phyloP scores from a whole-genome alignment of 148 eudicot genomes.

The Hydrangea macrophylla region DNA sequence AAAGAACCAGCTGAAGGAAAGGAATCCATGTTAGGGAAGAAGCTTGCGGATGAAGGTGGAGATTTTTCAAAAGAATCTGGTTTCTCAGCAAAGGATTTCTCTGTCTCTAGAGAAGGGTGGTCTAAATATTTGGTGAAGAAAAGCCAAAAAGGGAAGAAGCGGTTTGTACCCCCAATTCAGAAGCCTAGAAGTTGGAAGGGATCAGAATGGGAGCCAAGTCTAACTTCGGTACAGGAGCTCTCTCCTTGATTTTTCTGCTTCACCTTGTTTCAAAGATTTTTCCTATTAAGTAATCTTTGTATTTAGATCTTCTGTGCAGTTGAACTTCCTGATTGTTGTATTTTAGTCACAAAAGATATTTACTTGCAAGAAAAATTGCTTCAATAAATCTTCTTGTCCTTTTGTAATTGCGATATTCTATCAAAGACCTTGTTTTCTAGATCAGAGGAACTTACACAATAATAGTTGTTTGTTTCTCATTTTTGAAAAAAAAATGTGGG shows the following conservation, averaged over 20 bases:
- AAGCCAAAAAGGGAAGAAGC: constrained; percentile 20
- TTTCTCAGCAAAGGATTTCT: constrained; percentile 31
- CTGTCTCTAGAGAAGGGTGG: constrained; percentile 19
- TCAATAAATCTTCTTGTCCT: neutral
- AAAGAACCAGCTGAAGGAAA: neutral
- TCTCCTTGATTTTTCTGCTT: constrained; percentile 30
- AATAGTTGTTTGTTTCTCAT: too few relatives aligned
- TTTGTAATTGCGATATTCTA: neutral
- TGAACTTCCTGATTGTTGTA: neutral
- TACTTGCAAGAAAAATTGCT: neutral
- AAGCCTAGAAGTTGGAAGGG: constrained; percentile 21
- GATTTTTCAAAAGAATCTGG: constrained; percentile 26
- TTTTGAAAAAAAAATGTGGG: neutral
- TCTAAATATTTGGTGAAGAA: constrained; percentile 5
- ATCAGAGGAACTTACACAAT: neutral
- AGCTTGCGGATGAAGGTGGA: constrained; percentile 10
- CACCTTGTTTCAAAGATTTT: neutral
- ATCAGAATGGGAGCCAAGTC: constrained; percentile 43
- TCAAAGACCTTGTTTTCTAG: neutral
- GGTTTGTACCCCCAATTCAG: constrained; percentile 30
- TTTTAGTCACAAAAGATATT: neutral
- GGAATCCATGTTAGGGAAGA: constrained; percentile 1
- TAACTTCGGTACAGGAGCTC: constrained; percentile 36
- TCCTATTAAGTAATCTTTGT: constrained; percentile 1
- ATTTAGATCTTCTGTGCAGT: constrained; percentile 8